Conservation (phyloP, 2,329 filamentous ascomycete species). For the Pseudogymnoascus sp. region DNA sequence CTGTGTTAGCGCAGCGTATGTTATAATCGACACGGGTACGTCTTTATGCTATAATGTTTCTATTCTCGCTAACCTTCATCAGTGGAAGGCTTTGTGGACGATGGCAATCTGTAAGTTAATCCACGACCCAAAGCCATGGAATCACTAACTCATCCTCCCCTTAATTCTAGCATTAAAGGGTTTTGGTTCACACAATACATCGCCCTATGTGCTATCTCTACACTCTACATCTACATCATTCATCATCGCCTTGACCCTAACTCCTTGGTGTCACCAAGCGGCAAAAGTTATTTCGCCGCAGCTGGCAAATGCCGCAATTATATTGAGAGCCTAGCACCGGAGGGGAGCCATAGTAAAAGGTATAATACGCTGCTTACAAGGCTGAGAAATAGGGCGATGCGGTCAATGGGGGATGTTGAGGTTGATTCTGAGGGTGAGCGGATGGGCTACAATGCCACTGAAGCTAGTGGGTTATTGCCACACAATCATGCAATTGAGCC, state of each 20-base stretch:
- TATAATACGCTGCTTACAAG: neutral
- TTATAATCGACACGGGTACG: conserved; percentile 36
- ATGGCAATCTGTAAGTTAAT: conserved; percentile 26
- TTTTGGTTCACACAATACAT: conserved; percentile 48
- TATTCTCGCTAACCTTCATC: neutral
- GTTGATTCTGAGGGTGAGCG: neutral
- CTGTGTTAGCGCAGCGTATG: conserved; percentile 40
- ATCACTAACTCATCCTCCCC: neutral
- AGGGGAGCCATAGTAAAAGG: neutral
- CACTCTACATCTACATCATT: conserved; percentile 46
- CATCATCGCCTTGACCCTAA: conserved; percentile 27
- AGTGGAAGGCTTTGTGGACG: neutral
- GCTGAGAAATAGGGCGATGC: neutral
- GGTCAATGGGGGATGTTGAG: neutral
- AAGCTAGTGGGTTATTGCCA: neutral
- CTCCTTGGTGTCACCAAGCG: neutral
- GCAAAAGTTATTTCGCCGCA: conserved; percentile 10
- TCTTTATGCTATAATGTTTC: neutral
- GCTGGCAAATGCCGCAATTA: conserved; percentile 11
- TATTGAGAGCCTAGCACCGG: neutral
- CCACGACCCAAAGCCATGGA: conserved; percentile 29
- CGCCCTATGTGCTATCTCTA: conserved; percentile 44
- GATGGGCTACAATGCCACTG: neutral
- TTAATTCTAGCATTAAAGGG: conserved; percentile 29
- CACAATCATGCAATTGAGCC: neutral